These are phyloP conservation scores for Irpex rosettiformis DNA, from an alignment of 1,284 basidiomycete genomes.

Conservation along the genomic window DNA sequence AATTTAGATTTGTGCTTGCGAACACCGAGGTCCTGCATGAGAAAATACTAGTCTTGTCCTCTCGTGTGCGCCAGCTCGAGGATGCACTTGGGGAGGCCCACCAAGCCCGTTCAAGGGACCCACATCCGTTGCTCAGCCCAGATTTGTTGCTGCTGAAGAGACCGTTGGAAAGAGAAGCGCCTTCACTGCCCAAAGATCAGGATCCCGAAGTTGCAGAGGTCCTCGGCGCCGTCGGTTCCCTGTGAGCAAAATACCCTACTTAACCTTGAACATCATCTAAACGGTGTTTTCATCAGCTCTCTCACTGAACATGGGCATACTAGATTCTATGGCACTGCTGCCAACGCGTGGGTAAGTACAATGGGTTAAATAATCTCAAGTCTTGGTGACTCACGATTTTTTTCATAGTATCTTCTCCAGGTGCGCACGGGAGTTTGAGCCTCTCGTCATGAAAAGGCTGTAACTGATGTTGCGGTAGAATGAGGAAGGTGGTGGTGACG, in stretches of 20 bases:
- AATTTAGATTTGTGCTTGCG: constrained; percentile 57
- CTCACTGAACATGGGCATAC: constrained; percentile 58
- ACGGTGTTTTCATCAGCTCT: constrained; percentile 34
- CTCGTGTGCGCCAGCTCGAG: constrained; percentile 59
- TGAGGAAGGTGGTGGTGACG: constrained; percentile 52
- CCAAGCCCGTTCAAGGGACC: constrained; percentile 38
- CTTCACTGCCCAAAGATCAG: constrained; percentile 28
- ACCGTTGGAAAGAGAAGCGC: constrained; percentile 48
- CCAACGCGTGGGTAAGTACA: constrained; percentile 64
- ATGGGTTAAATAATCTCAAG: constrained; percentile 31
- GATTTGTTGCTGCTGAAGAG: constrained; percentile 62
- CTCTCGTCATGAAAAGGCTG: neutral
- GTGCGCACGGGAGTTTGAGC: neutral
- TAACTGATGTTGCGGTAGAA: constrained; percentile 35
- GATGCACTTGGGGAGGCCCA: constrained; percentile 57
- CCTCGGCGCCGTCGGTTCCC: constrained; percentile 60
- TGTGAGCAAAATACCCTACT: constrained; percentile 37
- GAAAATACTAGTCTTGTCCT: constrained; percentile 57
- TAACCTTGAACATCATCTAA: neutral
- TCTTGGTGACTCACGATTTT: constrained; percentile 6
- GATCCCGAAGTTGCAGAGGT: constrained; percentile 43
- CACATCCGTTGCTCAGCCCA: constrained; percentile 55
- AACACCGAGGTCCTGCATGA: constrained; percentile 67
- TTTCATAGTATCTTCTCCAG: constrained; percentile 14
- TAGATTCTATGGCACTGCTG: constrained; percentile 61